Evolutionary conservation across 2,329 filamentous ascomycete species (phyloP), one percentile per base, ranked within the genome.

Genomic region (Alternaria triticina): DNA sequence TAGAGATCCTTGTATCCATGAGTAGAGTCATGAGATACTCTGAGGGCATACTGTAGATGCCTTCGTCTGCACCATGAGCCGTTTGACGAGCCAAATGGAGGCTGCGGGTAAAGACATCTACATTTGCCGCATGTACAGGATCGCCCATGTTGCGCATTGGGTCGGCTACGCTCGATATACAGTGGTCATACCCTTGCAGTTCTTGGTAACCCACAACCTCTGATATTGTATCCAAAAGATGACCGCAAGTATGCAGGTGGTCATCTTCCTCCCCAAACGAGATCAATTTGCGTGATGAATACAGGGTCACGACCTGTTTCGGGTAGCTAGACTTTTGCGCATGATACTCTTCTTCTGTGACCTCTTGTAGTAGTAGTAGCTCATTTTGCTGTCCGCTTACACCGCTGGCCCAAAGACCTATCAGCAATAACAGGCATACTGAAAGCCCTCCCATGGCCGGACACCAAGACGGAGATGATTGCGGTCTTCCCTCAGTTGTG

Each of bases 41-140:
- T 1, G 30, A 3, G 0, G 28, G 20, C 8, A 36, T 3, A n/a
- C 5, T 23, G 1, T n/a, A 3, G 0, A 1, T 8, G 5, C 3
- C 1, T 0, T 25, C 9, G 12, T 12, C 3, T 25, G 28, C 5
- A 0, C 1, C 0, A 3, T 9, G n/a, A 25, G 9, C 20, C 1
- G 20, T 40, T n/a, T 4, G 49, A 8, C 20, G 2, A 15, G 28
- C 49, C 6, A 52, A 13, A 0, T 1, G 6, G 6, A 52, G 49
- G 33, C 49, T 25, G 0, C 17, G 17, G 2, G 8, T 36, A 17
- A 4, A 36, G 1, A n/a, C 6, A 13, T 51, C 17, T 1, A 51
- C 28, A 12, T 36, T 23, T n/a, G 28, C 20, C 6, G 28, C 28
- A 15, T 51, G 49, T 7, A 23, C 3, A 23, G 28, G 17, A 23